phyloP scores from a whole-genome alignment of 805 yeast genomes.

The Starmerella vitae region DNA sequence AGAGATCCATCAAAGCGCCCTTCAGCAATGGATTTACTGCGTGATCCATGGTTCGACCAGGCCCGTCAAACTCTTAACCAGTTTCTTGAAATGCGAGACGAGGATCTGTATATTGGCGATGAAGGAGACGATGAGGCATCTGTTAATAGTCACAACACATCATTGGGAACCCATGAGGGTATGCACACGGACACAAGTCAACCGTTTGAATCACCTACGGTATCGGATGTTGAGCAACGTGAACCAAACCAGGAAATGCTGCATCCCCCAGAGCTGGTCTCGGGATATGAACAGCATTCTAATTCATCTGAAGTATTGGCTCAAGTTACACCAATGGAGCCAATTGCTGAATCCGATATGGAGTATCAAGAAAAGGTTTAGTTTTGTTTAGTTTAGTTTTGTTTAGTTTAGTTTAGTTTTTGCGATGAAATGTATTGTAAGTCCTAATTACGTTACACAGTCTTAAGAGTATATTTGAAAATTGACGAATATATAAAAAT shows the following conservation, averaged over 20 bases:
- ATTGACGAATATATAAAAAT: background rate
- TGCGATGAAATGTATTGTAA: no score
- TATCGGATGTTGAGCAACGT: background rate
- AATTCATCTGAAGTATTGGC: background rate
- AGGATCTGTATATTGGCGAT: background rate
- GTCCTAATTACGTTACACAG: background rate
- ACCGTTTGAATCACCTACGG: background rate
- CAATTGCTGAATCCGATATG: constrained; percentile 2
- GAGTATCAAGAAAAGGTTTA: background rate
- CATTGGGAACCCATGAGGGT: background rate
- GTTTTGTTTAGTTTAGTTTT: background rate
- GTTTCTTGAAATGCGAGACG: constrained; percentile 1
- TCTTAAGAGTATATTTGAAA: background rate
- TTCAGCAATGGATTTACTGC: constrained; percentile 68
- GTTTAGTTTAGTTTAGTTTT: background rate
- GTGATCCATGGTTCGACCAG: constrained; percentile 24
- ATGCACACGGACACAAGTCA: background rate
- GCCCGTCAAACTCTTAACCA: constrained; percentile 16
- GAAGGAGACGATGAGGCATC: no score
- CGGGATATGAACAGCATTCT: background rate
- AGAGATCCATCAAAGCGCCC: constrained; percentile 72
- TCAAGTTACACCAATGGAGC: background rate
- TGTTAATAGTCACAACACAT: background rate
- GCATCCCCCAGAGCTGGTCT: background rate
- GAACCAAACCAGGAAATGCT: background rate